Conservation (phyloP, 148 eudicot genomes). For the Persicaria tinctoria region DNA sequence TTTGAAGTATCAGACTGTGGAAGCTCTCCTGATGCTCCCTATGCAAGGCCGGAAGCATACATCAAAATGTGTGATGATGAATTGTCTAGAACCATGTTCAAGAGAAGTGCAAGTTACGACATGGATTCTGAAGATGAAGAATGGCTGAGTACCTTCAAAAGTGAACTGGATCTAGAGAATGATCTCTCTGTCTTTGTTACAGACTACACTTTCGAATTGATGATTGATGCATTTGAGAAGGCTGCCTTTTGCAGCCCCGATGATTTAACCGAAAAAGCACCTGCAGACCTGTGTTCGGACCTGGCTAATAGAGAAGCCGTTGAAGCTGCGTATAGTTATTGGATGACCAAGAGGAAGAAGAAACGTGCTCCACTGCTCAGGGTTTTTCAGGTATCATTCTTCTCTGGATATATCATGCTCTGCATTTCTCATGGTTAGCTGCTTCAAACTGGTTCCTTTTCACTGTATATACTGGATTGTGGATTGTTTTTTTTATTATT, state of each 20-base stretch:
- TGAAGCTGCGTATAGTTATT: slow-evolving; percentile 49
- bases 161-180: slow-evolving; percentile 21
- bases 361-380: slow-evolving; percentile 41
- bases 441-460: not conserved
- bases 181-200: slow-evolving; percentile 21
- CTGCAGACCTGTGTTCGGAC: slow-evolving; percentile 31
- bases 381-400: slow-evolving; percentile 62
- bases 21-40: slow-evolving; percentile 11
- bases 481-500: no score
- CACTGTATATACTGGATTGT: not conserved
- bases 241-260: slow-evolving; percentile 50
- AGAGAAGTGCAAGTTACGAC: slow-evolving; percentile 60
- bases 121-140: slow-evolving; percentile 75
- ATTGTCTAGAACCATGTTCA: slow-evolving; percentile 56
- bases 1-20: slow-evolving; percentile 41
- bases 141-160: slow-evolving; percentile 52
- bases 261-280: slow-evolving; percentile 29
- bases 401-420: not conserved
- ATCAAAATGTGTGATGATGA: slow-evolving; percentile 58
- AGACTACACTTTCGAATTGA: slow-evolving; percentile 54
- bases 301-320: slow-evolving; percentile 38
- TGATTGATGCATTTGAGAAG: slow-evolving; percentile 82
- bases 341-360: slow-evolving; percentile 55
- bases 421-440: not conserved
- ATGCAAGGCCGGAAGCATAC: slow-evolving; percentile 49